Conservation (phyloP, 768 basidiomycete genomes). For the Ramaria sp. region DNA sequence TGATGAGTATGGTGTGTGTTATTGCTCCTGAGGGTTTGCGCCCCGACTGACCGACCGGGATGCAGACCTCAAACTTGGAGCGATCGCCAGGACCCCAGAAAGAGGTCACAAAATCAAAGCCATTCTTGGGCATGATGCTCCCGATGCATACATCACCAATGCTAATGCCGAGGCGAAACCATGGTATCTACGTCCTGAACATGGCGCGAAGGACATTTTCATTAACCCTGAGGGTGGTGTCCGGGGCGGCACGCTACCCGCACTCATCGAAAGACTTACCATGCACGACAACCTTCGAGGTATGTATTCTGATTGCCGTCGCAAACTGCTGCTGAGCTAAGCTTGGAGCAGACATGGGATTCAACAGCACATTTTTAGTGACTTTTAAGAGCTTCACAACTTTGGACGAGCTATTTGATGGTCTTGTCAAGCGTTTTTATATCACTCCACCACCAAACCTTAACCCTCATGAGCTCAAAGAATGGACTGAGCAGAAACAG, state of each 20-base stretch:
- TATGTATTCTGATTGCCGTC: conserved; percentile 25
- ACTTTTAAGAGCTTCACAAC: conserved; percentile 93
- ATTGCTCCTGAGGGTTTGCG: background rate
- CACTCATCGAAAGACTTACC: conserved; percentile 83
- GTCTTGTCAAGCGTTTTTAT: conserved; percentile 70
- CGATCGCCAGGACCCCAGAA: background rate
- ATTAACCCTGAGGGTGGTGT: conserved; percentile 80
- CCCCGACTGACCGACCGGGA: background rate
- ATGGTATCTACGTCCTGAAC: conserved; percentile 81
- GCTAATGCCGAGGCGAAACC: conserved; percentile 40
- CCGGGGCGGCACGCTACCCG: conserved; percentile 76
- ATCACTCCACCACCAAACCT: conserved; percentile 66
- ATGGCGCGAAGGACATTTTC: conserved; percentile 67
- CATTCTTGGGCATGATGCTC: conserved; percentile 53
- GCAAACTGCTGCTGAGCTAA: conserved; percentile 1
- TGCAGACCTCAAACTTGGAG: background rate
- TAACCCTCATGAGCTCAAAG: conserved; percentile 45
- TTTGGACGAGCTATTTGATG: conserved; percentile 69
- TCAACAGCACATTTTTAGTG: conserved; percentile 85
- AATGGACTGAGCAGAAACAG: conserved; percentile 83
- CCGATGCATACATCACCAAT: conserved; percentile 33
- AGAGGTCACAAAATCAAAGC: conserved; percentile 46
- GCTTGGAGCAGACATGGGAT: conserved; percentile 52
- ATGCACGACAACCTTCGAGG: conserved; percentile 75
- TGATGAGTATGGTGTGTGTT: background rate